These are phyloP conservation scores for Aspergillus melleus DNA, from an alignment of 2,329 filamentous ascomycete genomes.

Conservation along the genomic window DNA sequence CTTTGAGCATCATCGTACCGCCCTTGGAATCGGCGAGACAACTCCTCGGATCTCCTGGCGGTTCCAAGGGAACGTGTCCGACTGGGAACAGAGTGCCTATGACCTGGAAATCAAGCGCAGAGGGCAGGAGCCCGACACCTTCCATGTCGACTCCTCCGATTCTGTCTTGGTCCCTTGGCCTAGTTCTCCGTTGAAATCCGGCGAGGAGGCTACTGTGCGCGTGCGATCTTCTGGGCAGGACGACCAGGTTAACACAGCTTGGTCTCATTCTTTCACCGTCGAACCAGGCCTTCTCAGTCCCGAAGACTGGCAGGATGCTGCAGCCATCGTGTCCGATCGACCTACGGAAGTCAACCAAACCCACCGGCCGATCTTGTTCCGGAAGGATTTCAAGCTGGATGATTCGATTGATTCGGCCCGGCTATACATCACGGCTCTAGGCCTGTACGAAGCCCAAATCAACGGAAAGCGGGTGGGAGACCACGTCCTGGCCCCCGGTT, in stretches of 20 bases:
- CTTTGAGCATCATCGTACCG: constrained; percentile 20
- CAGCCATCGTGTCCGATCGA: constrained; percentile 23
- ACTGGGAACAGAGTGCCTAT: constrained; percentile 23
- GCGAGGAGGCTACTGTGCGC: constrained; percentile 14
- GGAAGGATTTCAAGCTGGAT: constrained; percentile 31
- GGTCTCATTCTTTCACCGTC: constrained; percentile 30
- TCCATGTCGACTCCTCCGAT: constrained; percentile 14
- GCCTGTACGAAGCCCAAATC: constrained; percentile 50
- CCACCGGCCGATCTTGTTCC: constrained; percentile 33
- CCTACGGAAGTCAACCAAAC: constrained; percentile 22
- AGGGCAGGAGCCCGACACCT: constrained; percentile 4
- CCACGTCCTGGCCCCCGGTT: constrained; percentile 48
- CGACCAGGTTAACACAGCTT: constrained; percentile 21
- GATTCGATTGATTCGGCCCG: constrained; percentile 21
- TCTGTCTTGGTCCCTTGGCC: constrained; percentile 28
- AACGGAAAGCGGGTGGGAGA: constrained; percentile 48
- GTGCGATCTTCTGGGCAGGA: constrained; percentile 7
- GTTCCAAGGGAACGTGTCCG: constrained; percentile 17
- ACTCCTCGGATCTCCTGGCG: constrained; percentile 27
- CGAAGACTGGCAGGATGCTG: constrained; percentile 30
- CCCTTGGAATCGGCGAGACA: constrained; percentile 16
- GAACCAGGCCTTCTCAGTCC: constrained; percentile 34
- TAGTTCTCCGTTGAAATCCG: constrained; percentile 12
- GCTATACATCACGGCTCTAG: constrained; percentile 50
- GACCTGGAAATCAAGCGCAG: constrained; percentile 14